These are phyloP conservation scores for Saturnispora saitoi DNA, from an alignment of 805 yeast genomes.

Conservation along the genomic window DNA sequence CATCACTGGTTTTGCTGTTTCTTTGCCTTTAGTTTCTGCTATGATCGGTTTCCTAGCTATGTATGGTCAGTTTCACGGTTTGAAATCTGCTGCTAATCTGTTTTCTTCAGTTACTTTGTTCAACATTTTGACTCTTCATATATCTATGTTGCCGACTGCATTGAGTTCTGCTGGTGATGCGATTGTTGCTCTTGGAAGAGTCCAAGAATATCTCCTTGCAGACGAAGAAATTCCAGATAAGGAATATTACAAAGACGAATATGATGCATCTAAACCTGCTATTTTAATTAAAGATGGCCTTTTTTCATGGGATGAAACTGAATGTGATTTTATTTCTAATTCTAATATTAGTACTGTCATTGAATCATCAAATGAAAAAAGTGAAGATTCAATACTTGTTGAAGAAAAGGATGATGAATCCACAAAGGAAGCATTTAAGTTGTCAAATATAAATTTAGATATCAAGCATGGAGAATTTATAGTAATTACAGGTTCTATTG, in stretches of 20 bases:
- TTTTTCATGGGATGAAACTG: conserved; percentile 47
- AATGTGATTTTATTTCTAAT: neutral
- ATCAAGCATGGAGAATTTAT: conserved; percentile 60
- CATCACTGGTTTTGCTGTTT: conserved; percentile 55
- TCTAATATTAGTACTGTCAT: neutral
- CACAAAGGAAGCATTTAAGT: conserved; percentile 25
- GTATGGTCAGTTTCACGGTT: conserved; percentile 29
- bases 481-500: conserved; percentile 70
- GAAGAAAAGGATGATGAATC: neutral
- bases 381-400: neutral
- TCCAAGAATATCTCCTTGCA: conserved; percentile 42
- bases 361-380: neutral
- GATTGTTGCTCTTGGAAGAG: conserved; percentile 51
- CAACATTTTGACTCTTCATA: conserved; percentile 50
- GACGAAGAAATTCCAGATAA: conserved; percentile 29
- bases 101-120: conserved; percentile 67
- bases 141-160: conserved; percentile 64
- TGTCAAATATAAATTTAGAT: conserved; percentile 41
- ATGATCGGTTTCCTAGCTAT: conserved; percentile 44
- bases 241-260: conserved; percentile 12
- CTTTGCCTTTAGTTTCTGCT: conserved; percentile 65
- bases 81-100: conserved; percentile 49
- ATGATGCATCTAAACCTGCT: conserved; percentile 27
- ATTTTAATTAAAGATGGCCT: conserved; percentile 43
- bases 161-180: conserved; percentile 64